A percentile compares a stretch with the other conserved stretches of the same genome.
Evolutionary conservation across 208 protist species (phyloP).

Genomic region (Lotmaria passim): DNA sequence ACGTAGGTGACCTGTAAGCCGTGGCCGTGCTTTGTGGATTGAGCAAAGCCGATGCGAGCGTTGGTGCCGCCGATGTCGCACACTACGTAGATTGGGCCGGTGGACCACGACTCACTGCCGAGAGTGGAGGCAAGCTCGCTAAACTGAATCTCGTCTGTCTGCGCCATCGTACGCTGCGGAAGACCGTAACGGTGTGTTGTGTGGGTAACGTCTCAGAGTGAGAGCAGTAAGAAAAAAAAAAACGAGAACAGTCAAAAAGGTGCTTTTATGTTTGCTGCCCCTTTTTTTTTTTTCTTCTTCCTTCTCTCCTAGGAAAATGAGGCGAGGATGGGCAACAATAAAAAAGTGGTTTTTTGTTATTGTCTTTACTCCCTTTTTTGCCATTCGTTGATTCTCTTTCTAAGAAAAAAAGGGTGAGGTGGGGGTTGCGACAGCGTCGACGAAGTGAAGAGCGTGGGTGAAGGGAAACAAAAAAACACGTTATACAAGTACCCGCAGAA

Average conservation of each 20-base stretch:
- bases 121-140: slow-evolving; percentile 41
- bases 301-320: neutral
- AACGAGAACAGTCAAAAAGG: neutral
- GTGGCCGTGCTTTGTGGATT: slow-evolving; percentile 2
- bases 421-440: no score
- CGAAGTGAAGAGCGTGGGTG: no score
- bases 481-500: no score
- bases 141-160: slow-evolving; percentile 38
- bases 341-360: neutral
- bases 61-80: slow-evolving; percentile 79
- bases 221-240: slow-evolving; percentile 12
- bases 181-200: neutral
- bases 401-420: neutral
- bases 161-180: slow-evolving; percentile 10
- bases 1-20: slow-evolving; percentile 44
- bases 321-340: no score
- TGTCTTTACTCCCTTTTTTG: neutral
- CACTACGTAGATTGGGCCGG: slow-evolving; percentile 59
- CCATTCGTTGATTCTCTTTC: neutral
- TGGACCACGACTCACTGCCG: slow-evolving; percentile 31
- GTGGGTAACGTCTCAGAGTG: neutral
- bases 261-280: no score
- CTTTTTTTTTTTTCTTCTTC: no score
- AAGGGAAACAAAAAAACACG: no score
- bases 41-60: slow-evolving; percentile 70